These are phyloP conservation scores for Malus hybrid DNA, from an alignment of 331 rosid genomes.

Conservation along the genomic window DNA sequence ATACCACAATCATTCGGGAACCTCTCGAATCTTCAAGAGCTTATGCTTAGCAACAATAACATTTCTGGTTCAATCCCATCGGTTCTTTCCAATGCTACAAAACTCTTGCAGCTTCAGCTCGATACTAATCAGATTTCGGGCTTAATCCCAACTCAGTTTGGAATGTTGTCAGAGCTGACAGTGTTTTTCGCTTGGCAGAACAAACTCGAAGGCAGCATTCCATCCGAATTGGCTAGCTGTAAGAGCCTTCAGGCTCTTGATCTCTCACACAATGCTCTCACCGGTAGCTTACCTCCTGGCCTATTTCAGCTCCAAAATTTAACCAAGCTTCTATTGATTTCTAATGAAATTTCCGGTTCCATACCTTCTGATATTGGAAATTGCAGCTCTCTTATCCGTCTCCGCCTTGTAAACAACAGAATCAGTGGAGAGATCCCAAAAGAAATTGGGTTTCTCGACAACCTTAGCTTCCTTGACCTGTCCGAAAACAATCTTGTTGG, in stretches of 20 bases:
- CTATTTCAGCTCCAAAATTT: slow-evolving; percentile 65
- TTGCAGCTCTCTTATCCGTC: slow-evolving; percentile 56
- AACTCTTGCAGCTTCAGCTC: slow-evolving; percentile 64
- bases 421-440: slow-evolving; percentile 62
- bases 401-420: slow-evolving; percentile 52
- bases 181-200: slow-evolving; percentile 83
- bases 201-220: slow-evolving; percentile 66
- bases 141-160: slow-evolving; percentile 59
- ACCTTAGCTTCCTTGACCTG: slow-evolving; percentile 67
- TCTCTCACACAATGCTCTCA: slow-evolving; percentile 68
- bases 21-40: slow-evolving; percentile 62
- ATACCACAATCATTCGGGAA: slow-evolving; percentile 58
- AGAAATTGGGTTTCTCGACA: slow-evolving; percentile 51
- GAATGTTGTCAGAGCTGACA: slow-evolving; percentile 41
- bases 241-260: slow-evolving; percentile 62
- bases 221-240: slow-evolving; percentile 51
- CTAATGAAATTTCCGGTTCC: slow-evolving; percentile 61
- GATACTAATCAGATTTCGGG: slow-evolving; percentile 74
- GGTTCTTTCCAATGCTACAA: slow-evolving; percentile 42
- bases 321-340: slow-evolving; percentile 66
- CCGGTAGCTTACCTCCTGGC: slow-evolving; percentile 53
- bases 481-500: slow-evolving; percentile 62
- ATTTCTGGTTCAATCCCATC: slow-evolving; percentile 72
- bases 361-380: slow-evolving; percentile 65
- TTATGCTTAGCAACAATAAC: slow-evolving; percentile 72